Percentiles rank a stretch among this genome's conserved stretches.
Evolutionary conservation across 1,284 basidiomycete species (phyloP).

Genomic region (Gymnopus androsaceus): DNA sequence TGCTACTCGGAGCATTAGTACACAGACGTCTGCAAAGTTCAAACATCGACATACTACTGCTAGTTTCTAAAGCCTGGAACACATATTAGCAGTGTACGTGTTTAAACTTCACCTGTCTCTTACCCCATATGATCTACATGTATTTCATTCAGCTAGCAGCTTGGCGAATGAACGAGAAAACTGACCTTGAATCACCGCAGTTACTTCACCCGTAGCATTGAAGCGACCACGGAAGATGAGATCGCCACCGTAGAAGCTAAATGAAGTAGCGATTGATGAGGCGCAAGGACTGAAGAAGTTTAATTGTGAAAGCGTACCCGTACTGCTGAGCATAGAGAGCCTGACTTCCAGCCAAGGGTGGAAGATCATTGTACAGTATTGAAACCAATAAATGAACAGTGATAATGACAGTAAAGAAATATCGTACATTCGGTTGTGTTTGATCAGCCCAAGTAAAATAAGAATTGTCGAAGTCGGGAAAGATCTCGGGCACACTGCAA

Average conservation of each 20-base stretch:
- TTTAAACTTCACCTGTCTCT: background rate
- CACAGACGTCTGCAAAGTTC: background rate
- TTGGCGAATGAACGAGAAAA: background rate
- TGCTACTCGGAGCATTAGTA: conserved; percentile 28
- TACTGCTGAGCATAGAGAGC: conserved; percentile 56
- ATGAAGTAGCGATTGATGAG: background rate
- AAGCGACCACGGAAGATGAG: conserved; percentile 57
- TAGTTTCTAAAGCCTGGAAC: conserved; percentile 45
- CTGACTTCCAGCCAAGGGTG: conserved; percentile 39
- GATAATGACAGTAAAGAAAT: background rate
- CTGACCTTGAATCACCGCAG: conserved; percentile 49
- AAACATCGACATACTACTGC: conserved; percentile 35
- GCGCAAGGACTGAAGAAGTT: background rate
- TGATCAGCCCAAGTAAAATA: conserved; percentile 41
- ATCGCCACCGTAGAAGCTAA: conserved; percentile 49
- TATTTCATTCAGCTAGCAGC: no score
- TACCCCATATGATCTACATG: conserved; percentile 14
- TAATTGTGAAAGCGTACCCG: conserved; percentile 33
- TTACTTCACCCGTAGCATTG: conserved; percentile 43
- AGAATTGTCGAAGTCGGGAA: conserved; percentile 47
- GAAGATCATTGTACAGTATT: conserved; percentile 47
- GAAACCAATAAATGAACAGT: background rate
- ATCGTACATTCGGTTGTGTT: conserved; percentile 44
- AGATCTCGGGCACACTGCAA: conserved; percentile 47
- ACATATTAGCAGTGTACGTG: background rate